Evolutionary conservation across 2,329 filamentous ascomycete genomes (phyloP).

Genomic region (Colletotrichum tofieldiae): DNA sequence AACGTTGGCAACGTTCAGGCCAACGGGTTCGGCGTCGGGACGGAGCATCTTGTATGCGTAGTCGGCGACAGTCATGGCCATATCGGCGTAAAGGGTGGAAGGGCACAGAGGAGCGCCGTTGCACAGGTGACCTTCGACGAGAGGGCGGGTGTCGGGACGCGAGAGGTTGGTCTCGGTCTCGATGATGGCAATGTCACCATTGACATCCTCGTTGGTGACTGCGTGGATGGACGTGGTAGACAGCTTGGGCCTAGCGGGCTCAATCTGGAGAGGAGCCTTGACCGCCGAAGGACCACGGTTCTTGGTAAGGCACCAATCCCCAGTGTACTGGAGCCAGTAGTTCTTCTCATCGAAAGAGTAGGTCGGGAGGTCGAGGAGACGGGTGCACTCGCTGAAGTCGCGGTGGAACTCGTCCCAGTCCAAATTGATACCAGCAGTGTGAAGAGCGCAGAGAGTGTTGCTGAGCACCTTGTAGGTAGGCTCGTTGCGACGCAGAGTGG

Average conservation of each 20-base stretch:
- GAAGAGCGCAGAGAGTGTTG: constrained; percentile 69
- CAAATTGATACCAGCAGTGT: constrained; percentile 73
- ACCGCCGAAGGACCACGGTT: constrained; percentile 67
- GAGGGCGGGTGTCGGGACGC: constrained; percentile 72
- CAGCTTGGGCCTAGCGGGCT: constrained; percentile 68
- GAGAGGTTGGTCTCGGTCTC: constrained; percentile 78
- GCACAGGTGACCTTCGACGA: constrained; percentile 77
- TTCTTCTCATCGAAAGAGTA: constrained; percentile 83
- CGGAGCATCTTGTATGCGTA: constrained; percentile 76
- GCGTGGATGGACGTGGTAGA: constrained; percentile 77
- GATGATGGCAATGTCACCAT: constrained; percentile 71
- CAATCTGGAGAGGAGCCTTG: constrained; percentile 48
- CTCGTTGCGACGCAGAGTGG: constrained; percentile 76
- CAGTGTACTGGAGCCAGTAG: constrained; percentile 76
- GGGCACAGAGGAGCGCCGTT: constrained; percentile 78
- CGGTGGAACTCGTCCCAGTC: constrained; percentile 81
- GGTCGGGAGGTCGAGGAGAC: constrained; percentile 74
- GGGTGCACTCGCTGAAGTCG: constrained; percentile 57
- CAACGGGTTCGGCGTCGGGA: constrained; percentile 69
- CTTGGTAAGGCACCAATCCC: constrained; percentile 82
- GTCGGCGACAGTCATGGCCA: constrained; percentile 74
- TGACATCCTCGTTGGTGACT: constrained; percentile 74
- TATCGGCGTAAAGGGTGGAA: constrained; percentile 72
- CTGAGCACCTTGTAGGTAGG: constrained; percentile 76
- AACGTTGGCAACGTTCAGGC: constrained; percentile 77